These are phyloP conservation scores for Nigrospora oryzae DNA, from an alignment of 2,329 filamentous ascomycete species.

Conservation along the genomic window DNA sequence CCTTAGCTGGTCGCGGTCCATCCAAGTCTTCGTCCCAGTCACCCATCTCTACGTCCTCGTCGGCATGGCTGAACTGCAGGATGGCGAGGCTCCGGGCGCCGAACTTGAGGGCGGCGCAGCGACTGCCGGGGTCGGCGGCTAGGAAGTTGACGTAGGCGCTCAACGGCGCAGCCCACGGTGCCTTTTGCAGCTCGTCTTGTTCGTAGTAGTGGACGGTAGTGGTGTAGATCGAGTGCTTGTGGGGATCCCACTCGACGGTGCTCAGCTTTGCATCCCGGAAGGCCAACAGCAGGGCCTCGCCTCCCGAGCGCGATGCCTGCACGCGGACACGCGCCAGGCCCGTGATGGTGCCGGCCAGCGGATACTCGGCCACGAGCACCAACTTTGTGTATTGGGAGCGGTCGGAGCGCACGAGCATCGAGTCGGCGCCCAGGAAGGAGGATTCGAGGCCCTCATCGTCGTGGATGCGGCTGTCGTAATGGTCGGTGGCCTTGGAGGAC, in stretches of 20 bases:
- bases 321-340: constrained; percentile 73
- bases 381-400: constrained; percentile 65
- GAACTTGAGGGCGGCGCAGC: constrained; percentile 93
- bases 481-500: constrained; percentile 30
- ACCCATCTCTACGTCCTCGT: constrained; percentile 84
- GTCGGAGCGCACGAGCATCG: constrained; percentile 52
- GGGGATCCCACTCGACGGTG: constrained; percentile 87
- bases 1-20: constrained; percentile 50
- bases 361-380: constrained; percentile 76
- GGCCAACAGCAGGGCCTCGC: constrained; percentile 74
- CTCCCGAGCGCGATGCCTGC: constrained; percentile 65
- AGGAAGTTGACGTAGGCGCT: constrained; percentile 73
- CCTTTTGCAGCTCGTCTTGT: constrained; percentile 76
- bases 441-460: constrained; percentile 58
- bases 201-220: constrained; percentile 98
- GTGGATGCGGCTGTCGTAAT: constrained; percentile 43
- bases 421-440: constrained; percentile 58
- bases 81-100: constrained; percentile 84
- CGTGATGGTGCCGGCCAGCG: constrained; percentile 75
- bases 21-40: constrained; percentile 82
- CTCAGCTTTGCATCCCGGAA: constrained; percentile 90
- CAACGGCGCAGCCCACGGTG: constrained; percentile 72
- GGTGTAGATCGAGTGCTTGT: constrained; percentile 70
- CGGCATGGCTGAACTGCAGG: constrained; percentile 78
- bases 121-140: constrained; percentile 80